Evolutionary conservation across 345 rosid species (phyloP), one percentile per base, ranked within the genome.

Genomic region (Populus nigra): DNA sequence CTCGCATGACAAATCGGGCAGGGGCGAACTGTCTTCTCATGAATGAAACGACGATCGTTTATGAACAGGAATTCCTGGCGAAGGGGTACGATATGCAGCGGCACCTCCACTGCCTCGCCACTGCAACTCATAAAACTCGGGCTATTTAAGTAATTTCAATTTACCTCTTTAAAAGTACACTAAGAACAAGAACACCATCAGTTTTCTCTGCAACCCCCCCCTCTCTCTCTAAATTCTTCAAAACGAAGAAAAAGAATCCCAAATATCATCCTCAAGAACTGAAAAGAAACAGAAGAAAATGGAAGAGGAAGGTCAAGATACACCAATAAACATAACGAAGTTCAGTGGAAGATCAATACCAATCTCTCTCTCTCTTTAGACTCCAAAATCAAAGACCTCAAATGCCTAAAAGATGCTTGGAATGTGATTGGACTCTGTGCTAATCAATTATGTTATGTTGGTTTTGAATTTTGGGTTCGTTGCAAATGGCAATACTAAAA

Each of bases 321-420:
- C 73, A 31, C 39, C 57, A 2, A 83, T 93, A 25, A 83, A 80
- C 77, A 65, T 95, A 27, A 86, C 86, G 7, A 95, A 92, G 75
- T 88, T 95, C 88, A 80, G 91, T 39, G 93, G 96, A 72, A 86
- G 84, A 80, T 83, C 89, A 55, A 89, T 93, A 53, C 90, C 94
- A 1, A 59, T 91, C 17, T 79, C 91, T 7, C 57, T 88, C n/a
- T 83, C 93, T 8, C 33, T 31, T 59, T 72, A 31, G 91, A 92
- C 69, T 76, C 86, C 62, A 85, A 89, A 9, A 71, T 88, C 79
- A 85, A 85, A 83, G 88, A 88, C 41, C 83, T 95, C 33, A 95
- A 95, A 81, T 84, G 87, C 50, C 89, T 86, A 31, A 31, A 31
- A 31, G 3, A 3, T 31, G 33, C 33, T 31, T 31, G 33, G 33